A percentile compares a stretch with the other conserved stretches of the same genome.
Conservation (phyloP, 441 rosid genomes). For the Gossypium schwendimanii region DNA sequence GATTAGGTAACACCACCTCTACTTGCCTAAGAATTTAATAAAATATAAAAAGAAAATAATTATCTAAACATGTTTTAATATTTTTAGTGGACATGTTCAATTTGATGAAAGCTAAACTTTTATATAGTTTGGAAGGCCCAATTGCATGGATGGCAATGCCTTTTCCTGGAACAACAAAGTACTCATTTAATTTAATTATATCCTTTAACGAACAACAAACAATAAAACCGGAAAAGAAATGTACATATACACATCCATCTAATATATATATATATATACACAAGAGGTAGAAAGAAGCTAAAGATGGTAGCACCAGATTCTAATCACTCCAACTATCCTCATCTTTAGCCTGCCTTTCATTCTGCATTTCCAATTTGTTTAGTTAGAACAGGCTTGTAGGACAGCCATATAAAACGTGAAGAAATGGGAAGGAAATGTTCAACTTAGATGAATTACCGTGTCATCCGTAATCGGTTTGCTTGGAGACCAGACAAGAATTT, state of each 20-base stretch:
- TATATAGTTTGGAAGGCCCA: too few species aligned
- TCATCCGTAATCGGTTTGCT: conserved; percentile 33
- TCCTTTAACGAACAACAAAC: background rate
- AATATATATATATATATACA: background rate
- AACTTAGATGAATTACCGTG: conserved; percentile 24
- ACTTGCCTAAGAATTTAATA: too few species aligned
- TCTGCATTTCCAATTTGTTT: conserved; percentile 27
- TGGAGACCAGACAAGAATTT: conserved; percentile 91
- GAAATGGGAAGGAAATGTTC: background rate
- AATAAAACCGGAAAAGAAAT: background rate
- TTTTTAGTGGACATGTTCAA: too few species aligned
- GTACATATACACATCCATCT: background rate
- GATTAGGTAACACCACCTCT: background rate
- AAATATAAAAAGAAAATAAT: too few species aligned
- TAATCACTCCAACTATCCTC: conserved; percentile 61
- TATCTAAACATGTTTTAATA: too few species aligned
- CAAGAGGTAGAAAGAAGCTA: background rate
- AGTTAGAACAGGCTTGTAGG: background rate
- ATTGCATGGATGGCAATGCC: too few species aligned
- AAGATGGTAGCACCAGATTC: background rate
- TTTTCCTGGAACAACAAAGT: background rate
- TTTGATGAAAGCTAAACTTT: too few species aligned
- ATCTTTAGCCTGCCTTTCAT: conserved; percentile 29
- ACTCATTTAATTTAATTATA: background rate
- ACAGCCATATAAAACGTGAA: background rate